Base-by-base conservation (phyloP, 768 basidiomycete species). In the Rhodosporidiobolus odoratus region DNA sequence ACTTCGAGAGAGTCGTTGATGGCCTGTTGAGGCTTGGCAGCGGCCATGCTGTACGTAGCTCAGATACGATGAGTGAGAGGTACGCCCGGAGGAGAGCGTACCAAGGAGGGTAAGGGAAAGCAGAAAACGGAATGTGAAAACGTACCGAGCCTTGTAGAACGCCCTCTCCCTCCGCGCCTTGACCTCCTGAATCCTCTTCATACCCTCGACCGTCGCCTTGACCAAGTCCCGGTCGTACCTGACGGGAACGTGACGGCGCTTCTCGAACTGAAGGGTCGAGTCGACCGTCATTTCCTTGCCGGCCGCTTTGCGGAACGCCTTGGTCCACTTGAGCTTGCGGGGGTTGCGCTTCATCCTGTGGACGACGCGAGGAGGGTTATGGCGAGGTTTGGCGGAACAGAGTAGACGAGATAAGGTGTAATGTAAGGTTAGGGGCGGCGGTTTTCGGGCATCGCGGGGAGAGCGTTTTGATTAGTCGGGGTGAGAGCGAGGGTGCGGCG, bases 221-320 rank as follows among this genome's bases (percentile, higher is more conserved):
- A 98, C 83, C 61, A 98, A 82, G 68, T 97, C 92, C 78, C 96
- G 89, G 82, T 98, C 88, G 83, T 99, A 99, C 78, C 93, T 88
- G 68, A 99, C 89, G 35, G 96, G 96, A 25, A 96, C 87, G 79
- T 99, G 97, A 80, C 96, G 86, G 74, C 96, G 88, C 82, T 99
- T 99, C 84, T 99, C 96, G 80, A 99, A 99, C 77, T 95, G 93
- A 79, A 97, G 92, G 6, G 95, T 98, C 3, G 93, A 90, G 82
- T 99, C 96, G 77, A 99, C 89, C 8, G 91, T 94, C 96, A 99
- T 99, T 83, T 99, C 96, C 82, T 98, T 99, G 62, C 96, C 96
- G 60, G 94, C 91, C 27, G 96, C 93, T 81, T 92, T 95, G 74
- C 96, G 86, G 85, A 99, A 99, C 30, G 96, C 96, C 81, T 99